A percentile compares a stretch with the other conserved stretches of the same genome.
phyloP scores from a whole-genome alignment of 805 yeast species.

The Sporopachydermia lactativora region DNA sequence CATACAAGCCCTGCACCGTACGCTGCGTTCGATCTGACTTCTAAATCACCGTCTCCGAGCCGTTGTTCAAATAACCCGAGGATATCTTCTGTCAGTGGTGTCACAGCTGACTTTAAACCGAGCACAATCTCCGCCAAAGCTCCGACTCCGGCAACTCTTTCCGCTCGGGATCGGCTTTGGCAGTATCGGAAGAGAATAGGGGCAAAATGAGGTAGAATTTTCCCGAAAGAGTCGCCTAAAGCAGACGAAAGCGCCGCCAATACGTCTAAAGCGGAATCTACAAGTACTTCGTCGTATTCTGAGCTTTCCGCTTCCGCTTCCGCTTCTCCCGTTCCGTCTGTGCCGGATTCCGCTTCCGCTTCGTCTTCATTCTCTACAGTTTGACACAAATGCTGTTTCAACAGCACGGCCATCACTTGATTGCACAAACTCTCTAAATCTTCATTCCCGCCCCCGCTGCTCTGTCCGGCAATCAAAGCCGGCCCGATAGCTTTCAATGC shows the following conservation, averaged over 20 bases:
- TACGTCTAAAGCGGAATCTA: constrained; percentile 78
- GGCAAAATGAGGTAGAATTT: constrained; percentile 60
- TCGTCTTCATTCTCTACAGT: constrained; percentile 56
- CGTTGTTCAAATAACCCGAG: constrained; percentile 55
- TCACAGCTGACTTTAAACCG: constrained; percentile 46
- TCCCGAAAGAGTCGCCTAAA: constrained; percentile 66
- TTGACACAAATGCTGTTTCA: constrained; percentile 78
- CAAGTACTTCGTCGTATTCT: constrained; percentile 51
- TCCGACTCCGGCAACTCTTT: constrained; percentile 77
- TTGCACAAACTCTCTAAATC: constrained; percentile 54
- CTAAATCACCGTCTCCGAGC: constrained; percentile 64
- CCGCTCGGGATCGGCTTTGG: constrained; percentile 48
- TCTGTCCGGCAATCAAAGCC: constrained; percentile 46
- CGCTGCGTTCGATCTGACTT: constrained; percentile 90
- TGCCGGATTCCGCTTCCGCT: constrained; percentile 37
- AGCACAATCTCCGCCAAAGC: constrained; percentile 80
- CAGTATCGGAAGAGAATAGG: constrained; percentile 43
- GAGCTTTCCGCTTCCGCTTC: constrained; percentile 18
- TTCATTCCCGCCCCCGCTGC: constrained; percentile 35
- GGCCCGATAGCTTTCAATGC: constrained; percentile 62
- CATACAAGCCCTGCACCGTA: constrained; percentile 82
- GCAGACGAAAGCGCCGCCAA: constrained; percentile 62
- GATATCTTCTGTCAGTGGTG: constrained; percentile 58
- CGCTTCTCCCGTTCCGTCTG: constrained; percentile 41
- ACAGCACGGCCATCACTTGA: constrained; percentile 57